These are phyloP conservation scores for Zymoseptoria brevis DNA, from an alignment of 2,329 filamentous ascomycete genomes.

Conservation along the genomic window DNA sequence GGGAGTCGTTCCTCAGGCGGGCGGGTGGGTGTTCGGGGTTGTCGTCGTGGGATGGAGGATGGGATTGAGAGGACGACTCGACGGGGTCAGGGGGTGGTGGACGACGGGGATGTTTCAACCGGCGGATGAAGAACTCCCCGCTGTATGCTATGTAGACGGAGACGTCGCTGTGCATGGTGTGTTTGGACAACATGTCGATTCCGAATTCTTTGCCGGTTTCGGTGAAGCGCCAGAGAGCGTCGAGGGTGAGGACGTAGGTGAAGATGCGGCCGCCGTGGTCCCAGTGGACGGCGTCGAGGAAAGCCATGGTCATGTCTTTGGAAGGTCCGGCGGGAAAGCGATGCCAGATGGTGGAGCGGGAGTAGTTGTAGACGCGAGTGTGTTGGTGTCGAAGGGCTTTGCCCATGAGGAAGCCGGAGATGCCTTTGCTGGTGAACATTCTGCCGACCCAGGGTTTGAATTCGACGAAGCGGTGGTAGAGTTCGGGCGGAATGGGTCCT, in stretches of 20 bases:
- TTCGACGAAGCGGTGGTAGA: conserved; percentile 91
- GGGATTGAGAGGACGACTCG: conserved; percentile 34
- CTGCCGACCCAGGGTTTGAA: conserved; percentile 83
- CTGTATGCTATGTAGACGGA: conserved; percentile 85
- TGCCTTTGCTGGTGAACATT: conserved; percentile 73
- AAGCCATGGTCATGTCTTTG: conserved; percentile 64
- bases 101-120: conserved; percentile 47
- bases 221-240: conserved; percentile 81
- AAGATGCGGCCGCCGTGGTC: conserved; percentile 80
- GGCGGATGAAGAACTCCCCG: conserved; percentile 84
- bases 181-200: conserved; percentile 86
- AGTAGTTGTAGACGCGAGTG: conserved; percentile 79
- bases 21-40: conserved; percentile 44
- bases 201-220: conserved; percentile 95
- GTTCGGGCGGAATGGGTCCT: conserved; percentile 68
- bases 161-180: conserved; percentile 94
- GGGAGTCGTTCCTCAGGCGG: not conserved
- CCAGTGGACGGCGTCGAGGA: conserved; percentile 78
- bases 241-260: conserved; percentile 84
- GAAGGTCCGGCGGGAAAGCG: conserved; percentile 53
- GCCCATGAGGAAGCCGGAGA: conserved; percentile 73
- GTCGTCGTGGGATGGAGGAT: conserved; percentile 33
- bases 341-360: conserved; percentile 66
- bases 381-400: conserved; percentile 87
- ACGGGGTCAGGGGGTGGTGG: conserved; percentile 37